Percentiles rank a stretch among this genome's conserved stretches.
Conservation (phyloP, 73 alveolate species). For the Paramecium sonneborni region DNA sequence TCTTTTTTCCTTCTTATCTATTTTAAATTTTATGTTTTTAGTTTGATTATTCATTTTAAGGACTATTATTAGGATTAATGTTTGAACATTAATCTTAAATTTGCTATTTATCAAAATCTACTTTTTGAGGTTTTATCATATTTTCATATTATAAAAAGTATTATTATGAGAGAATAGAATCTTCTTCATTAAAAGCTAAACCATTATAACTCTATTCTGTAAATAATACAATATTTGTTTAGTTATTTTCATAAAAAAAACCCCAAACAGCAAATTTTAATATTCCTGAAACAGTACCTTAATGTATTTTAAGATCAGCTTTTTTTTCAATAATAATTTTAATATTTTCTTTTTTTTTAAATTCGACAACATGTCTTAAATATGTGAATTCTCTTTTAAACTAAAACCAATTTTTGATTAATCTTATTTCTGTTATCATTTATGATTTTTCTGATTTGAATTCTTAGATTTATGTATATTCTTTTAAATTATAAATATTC, state of each 20-base stretch:
- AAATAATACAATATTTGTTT: neutral
- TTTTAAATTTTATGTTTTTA: neutral
- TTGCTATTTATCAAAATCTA: neutral
- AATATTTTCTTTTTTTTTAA: neutral
- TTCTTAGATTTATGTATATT: neutral
- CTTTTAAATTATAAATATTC: neutral
- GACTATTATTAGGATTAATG: neutral
- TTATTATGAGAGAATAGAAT: neutral
- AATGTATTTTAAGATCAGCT: neutral
- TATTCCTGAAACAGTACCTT: neutral
- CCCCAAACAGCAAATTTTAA: slow-evolving; percentile 27
- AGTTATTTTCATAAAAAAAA: neutral
- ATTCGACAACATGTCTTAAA: neutral
- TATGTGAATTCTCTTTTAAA: neutral
- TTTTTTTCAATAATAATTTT: neutral
- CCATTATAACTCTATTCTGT: neutral
- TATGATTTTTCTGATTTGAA: neutral
- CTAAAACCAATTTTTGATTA: slow-evolving; percentile 1
- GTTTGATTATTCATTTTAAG: neutral
- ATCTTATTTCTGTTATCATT: neutral
- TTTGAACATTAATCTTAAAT: neutral
- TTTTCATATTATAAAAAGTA: neutral
- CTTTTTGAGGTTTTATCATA: neutral
- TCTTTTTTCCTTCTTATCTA: neutral
- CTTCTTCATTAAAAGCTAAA: neutral